These are phyloP conservation scores for Tuber umbilicatum DNA, from an alignment of 495 filamentous ascomycete genomes.

Conservation along the genomic window DNA sequence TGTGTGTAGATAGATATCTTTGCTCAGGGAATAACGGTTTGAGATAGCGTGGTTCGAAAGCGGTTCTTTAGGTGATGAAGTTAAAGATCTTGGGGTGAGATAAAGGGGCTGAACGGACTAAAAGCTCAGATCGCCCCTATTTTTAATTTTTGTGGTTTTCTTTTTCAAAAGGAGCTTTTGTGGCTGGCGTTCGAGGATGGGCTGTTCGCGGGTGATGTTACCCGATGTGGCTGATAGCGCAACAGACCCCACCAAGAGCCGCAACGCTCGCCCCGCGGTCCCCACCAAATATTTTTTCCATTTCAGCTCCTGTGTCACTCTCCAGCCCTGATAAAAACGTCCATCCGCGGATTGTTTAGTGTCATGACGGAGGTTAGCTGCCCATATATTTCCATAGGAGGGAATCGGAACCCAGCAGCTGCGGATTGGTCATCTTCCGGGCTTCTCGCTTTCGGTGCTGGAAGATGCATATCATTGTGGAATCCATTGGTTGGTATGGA, in stretches of 20 bases:
- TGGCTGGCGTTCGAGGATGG: neutral
- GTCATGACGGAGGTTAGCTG: slow-evolving; percentile 29
- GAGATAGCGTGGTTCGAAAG: neutral
- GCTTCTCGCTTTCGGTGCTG: slow-evolving; percentile 80
- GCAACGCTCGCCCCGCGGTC: slow-evolving; percentile 14
- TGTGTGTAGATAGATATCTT: neutral
- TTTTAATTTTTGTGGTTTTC: neutral
- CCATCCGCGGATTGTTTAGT: neutral
- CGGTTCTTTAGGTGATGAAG: neutral
- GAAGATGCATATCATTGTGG: slow-evolving; percentile 85
- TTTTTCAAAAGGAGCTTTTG: neutral
- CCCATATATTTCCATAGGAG: slow-evolving; percentile 74
- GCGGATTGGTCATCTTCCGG: slow-evolving; percentile 80
- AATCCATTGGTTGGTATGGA: slow-evolving; percentile 60
- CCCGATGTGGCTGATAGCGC: neutral
- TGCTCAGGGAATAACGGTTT: neutral
- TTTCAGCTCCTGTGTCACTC: neutral
- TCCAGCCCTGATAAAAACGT: neutral
- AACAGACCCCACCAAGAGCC: slow-evolving; percentile 6
- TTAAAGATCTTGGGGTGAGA: neutral
- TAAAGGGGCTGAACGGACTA: neutral
- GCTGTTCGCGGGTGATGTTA: neutral
- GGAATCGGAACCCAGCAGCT: slow-evolving; percentile 79
- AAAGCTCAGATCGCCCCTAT: neutral
- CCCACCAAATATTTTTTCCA: slow-evolving; percentile 6